Evolutionary conservation across 164 flowering plant genomes (phyloP).

Genomic region (Saururus chinensis): DNA sequence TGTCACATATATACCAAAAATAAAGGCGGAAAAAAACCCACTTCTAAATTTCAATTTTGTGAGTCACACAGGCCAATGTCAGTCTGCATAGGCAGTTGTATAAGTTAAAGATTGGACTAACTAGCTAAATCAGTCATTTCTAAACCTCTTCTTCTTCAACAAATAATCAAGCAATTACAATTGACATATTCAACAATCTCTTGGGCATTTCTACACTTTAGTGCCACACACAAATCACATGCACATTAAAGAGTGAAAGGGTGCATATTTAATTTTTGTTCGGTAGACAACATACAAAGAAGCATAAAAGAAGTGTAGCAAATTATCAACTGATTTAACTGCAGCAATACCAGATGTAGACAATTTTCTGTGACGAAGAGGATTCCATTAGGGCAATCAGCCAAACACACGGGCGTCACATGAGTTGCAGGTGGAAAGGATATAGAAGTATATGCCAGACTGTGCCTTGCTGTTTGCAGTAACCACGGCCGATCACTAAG

Average conservation of each 20-base stretch:
- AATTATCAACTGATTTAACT: too few relatives aligned
- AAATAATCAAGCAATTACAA: neutral
- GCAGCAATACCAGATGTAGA: conserved; percentile 59
- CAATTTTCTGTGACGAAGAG: conserved; percentile 88
- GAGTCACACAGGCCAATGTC: too few relatives aligned
- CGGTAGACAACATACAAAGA: too few relatives aligned
- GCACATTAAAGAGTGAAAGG: neutral
- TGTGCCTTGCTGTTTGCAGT: conserved; percentile 89
- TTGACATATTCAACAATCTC: neutral
- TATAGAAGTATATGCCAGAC: conserved; percentile 82
- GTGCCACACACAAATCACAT: neutral
- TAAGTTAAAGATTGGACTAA: too few relatives aligned
- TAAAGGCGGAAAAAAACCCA: too few relatives aligned
- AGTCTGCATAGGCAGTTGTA: too few relatives aligned
- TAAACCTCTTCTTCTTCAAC: neutral
- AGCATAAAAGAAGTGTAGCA: too few relatives aligned
- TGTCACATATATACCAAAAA: neutral
- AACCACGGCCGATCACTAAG: conserved; percentile 99
- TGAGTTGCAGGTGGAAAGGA: conserved; percentile 91
- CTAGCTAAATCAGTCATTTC: too few relatives aligned
- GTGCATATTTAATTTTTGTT: too few relatives aligned
- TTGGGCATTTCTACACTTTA: neutral
- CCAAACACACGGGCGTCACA: conserved; percentile 76
- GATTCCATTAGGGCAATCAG: conserved; percentile 82
- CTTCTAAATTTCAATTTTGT: too few relatives aligned